These are phyloP conservation scores for Pseudogymnoascus sp. DNA, from an alignment of 2,329 filamentous ascomycete species.

Conservation along the genomic window DNA sequence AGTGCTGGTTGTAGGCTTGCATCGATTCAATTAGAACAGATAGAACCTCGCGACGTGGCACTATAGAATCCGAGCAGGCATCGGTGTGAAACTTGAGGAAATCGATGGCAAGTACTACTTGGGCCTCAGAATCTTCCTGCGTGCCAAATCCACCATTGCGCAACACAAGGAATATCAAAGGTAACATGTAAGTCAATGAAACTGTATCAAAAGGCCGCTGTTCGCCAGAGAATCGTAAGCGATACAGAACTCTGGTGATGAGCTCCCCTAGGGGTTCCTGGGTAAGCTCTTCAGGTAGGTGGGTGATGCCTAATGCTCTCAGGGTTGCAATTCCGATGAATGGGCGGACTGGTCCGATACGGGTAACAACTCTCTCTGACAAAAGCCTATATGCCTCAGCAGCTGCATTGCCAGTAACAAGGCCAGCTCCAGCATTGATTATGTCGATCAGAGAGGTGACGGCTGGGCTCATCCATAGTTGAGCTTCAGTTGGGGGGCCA, in stretches of 20 bases:
- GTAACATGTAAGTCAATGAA: constrained; percentile 79
- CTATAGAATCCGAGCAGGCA: constrained; percentile 62
- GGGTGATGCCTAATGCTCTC: constrained; percentile 65
- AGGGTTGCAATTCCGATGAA: constrained; percentile 87
- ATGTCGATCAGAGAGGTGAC: constrained; percentile 64
- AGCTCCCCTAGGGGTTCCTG: constrained; percentile 78
- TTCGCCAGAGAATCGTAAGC: constrained; percentile 81
- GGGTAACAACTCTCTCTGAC: constrained; percentile 63
- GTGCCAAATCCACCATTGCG: constrained; percentile 69
- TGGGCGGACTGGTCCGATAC: constrained; percentile 67
- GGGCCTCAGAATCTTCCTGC: constrained; percentile 77
- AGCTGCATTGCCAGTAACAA: constrained; percentile 73
- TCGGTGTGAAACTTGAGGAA: constrained; percentile 83
- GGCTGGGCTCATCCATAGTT: constrained; percentile 79
- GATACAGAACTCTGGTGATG: constrained; percentile 81
- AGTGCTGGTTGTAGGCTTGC: constrained; percentile 85
- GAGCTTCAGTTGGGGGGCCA: constrained; percentile 82
- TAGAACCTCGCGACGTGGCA: constrained; percentile 71
- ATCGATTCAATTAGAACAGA: constrained; percentile 69
- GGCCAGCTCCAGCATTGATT: constrained; percentile 71
- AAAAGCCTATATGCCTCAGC: constrained; percentile 73
- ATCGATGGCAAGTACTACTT: constrained; percentile 81
- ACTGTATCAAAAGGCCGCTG: constrained; percentile 89
- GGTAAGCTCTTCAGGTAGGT: constrained; percentile 63
- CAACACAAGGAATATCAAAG: constrained; percentile 72